Evolutionary conservation across 345 rosid species (phyloP).

Genomic region (Aethionema arabicum): DNA sequence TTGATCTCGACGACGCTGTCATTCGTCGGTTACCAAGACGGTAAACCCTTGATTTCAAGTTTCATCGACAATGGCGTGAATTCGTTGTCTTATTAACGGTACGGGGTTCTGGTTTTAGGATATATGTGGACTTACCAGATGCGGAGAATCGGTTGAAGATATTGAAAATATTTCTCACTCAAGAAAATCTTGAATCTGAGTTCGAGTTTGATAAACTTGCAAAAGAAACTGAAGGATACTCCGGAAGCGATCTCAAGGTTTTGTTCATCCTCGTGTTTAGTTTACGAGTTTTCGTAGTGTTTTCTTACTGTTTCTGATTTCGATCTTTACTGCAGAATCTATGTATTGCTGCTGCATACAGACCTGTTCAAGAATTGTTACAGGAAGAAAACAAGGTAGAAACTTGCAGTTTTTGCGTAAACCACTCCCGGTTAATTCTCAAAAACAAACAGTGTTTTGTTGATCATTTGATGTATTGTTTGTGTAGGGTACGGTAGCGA

Average conservation of each 20-base stretch:
- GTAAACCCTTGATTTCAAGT: conserved; percentile 39
- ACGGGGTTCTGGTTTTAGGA: conserved; percentile 45
- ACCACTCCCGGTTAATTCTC: neutral
- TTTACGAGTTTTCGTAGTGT: conserved; percentile 9
- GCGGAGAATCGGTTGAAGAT: conserved; percentile 88
- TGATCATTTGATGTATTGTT: neutral
- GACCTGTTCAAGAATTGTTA: conserved; percentile 93
- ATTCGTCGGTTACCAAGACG: conserved; percentile 97
- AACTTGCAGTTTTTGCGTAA: neutral
- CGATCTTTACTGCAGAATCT: conserved; percentile 56
- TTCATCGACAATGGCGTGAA: neutral
- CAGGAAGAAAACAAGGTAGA: conserved; percentile 74
- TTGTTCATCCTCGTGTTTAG: conserved; percentile 4
- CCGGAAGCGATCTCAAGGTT: conserved; percentile 99
- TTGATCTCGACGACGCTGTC: conserved; percentile 99
- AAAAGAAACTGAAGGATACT: conserved; percentile 85
- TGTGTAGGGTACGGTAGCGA: conserved; percentile 46
- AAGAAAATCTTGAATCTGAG: conserved; percentile 59
- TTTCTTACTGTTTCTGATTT: neutral
- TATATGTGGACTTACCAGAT: conserved; percentile 94
- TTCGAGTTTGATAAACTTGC: conserved; percentile 75
- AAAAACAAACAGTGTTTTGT: neutral
- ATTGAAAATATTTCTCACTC: conserved; percentile 66
- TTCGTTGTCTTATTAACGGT: conserved; percentile 4
- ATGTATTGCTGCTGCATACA: conserved; percentile 94